Evolutionary conservation across 345 rosid genomes (phyloP).

Genomic region (Aquilaria sinensis): DNA sequence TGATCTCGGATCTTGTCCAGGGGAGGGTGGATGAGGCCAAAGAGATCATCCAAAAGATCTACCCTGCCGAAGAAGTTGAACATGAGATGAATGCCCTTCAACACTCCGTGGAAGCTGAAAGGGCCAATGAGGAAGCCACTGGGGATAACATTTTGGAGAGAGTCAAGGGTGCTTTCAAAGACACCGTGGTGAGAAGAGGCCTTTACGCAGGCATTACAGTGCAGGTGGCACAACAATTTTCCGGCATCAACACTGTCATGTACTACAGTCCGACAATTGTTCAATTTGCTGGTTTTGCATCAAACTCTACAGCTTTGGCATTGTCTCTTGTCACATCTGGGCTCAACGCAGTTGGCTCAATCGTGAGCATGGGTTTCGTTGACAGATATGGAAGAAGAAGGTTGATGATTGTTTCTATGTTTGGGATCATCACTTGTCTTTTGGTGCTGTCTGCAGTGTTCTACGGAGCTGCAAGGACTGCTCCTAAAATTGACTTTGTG

Average conservation of each 20-base stretch:
- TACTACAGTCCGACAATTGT: constrained; percentile 85
- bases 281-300: constrained; percentile 86
- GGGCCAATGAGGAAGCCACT: constrained; percentile 35
- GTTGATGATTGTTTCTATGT: constrained; percentile 74
- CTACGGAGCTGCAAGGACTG: constrained; percentile 43
- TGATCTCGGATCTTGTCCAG: constrained; percentile 8
- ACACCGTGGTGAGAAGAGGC: constrained; percentile 51
- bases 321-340: constrained; percentile 85
- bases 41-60: constrained; percentile 52
- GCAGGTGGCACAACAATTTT: constrained; percentile 88
- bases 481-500: constrained; percentile 29
- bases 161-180: constrained; percentile 57
- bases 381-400: constrained; percentile 76
- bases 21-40: constrained; percentile 48
- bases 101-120: constrained; percentile 53
- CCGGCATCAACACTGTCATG: constrained; percentile 90
- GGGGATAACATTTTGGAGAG: constrained; percentile 43
- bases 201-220: constrained; percentile 78
- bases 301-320: constrained; percentile 67
- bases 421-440: constrained; percentile 58
- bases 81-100: constrained; percentile 41
- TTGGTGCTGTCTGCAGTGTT: constrained; percentile 46
- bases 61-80: constrained; percentile 59
- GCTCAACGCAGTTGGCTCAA: constrained; percentile 69
- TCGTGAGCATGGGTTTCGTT: constrained; percentile 67